Evolutionary conservation across 805 yeast species (phyloP).

Genomic region (Cyberlindnera maritima): DNA sequence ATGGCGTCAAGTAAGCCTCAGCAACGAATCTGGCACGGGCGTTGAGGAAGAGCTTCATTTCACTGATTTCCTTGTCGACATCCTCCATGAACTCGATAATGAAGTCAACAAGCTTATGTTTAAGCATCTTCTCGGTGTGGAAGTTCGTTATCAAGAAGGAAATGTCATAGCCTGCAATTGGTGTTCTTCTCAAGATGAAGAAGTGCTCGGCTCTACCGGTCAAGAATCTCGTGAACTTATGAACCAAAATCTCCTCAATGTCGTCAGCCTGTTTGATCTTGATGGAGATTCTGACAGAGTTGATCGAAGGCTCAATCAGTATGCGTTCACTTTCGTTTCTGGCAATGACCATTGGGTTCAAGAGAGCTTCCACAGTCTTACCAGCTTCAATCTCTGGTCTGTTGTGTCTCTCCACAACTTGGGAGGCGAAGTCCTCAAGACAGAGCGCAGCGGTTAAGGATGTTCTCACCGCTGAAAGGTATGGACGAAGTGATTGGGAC

Average conservation of each 20-base stretch:
- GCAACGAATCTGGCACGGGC: conserved; percentile 98
- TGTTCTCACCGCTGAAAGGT: conserved; percentile 87
- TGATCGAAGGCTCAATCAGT: conserved; percentile 89
- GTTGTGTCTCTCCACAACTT: conserved; percentile 94
- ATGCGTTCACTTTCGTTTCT: conserved; percentile 93
- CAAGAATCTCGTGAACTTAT: conserved; percentile 88
- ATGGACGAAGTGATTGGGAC: conserved; percentile 98
- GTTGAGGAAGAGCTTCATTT: conserved; percentile 93
- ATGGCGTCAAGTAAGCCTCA: conserved; percentile 89
- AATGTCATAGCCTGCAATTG: conserved; percentile 88
- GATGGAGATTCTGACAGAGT: conserved; percentile 86
- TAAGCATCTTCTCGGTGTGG: conserved; percentile 94
- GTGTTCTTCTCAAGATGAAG: conserved; percentile 85
- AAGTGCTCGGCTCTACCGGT: conserved; percentile 96
- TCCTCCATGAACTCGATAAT: conserved; percentile 99
- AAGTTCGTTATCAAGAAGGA: conserved; percentile 90
- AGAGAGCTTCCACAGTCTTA: conserved; percentile 77
- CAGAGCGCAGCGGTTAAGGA: conserved; percentile 93
- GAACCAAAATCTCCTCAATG: conserved; percentile 90
- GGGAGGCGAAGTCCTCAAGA: conserved; percentile 91
- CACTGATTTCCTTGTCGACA: conserved; percentile 97
- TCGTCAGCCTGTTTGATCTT: conserved; percentile 97
- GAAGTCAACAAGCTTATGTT: conserved; percentile 92
- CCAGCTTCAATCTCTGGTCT: conserved; percentile 92
- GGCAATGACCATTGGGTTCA: conserved; percentile 86